Conservation (phyloP, 2,329 filamentous ascomycete genomes). For the Cladosporium oxysporum region DNA sequence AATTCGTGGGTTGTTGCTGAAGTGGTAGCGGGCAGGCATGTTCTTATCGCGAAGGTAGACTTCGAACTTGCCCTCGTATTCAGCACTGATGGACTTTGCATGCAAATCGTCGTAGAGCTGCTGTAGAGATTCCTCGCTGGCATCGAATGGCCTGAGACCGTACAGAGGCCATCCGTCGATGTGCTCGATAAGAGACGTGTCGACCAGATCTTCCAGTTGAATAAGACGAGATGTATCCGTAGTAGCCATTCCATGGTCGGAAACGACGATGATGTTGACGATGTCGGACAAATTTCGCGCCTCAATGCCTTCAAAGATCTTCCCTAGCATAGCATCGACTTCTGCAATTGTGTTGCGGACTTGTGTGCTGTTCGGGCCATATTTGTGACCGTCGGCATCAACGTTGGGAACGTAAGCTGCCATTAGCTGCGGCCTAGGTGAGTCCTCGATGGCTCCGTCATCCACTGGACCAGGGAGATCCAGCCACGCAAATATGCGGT, state of each 20-base stretch:
- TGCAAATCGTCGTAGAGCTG: conserved; percentile 62
- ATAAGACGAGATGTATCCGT: conserved; percentile 78
- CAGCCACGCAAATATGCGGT: conserved; percentile 76
- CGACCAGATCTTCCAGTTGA: conserved; percentile 86
- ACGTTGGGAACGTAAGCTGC: conserved; percentile 94
- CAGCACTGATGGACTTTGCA: conserved; percentile 57
- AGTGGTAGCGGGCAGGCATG: conserved; percentile 94
- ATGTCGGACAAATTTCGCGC: conserved; percentile 81
- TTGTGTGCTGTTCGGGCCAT: conserved; percentile 92
- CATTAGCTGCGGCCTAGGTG: conserved; percentile 80
- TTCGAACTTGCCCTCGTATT: conserved; percentile 70
- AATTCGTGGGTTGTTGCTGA: conserved; percentile 82
- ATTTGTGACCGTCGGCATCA: conserved; percentile 81
- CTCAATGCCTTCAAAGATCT: conserved; percentile 74
- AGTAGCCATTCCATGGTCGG: conserved; percentile 97
- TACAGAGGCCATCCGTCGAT: conserved; percentile 93
- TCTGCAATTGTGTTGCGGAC: conserved; percentile 73
- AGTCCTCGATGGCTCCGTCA: conserved; percentile 42
- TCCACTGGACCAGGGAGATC: conserved; percentile 75
- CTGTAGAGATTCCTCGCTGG: conserved; percentile 58
- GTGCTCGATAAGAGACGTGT: conserved; percentile 74
- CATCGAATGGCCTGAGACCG: conserved; percentile 77
- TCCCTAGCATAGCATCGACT: conserved; percentile 81
- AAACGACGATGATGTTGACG: conserved; percentile 94
- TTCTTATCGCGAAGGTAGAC: conserved; percentile 83